These are phyloP conservation scores for Mortierella sp. DNA, from an alignment of 371 early-diverging fungal genomes.

Conservation along the genomic window DNA sequence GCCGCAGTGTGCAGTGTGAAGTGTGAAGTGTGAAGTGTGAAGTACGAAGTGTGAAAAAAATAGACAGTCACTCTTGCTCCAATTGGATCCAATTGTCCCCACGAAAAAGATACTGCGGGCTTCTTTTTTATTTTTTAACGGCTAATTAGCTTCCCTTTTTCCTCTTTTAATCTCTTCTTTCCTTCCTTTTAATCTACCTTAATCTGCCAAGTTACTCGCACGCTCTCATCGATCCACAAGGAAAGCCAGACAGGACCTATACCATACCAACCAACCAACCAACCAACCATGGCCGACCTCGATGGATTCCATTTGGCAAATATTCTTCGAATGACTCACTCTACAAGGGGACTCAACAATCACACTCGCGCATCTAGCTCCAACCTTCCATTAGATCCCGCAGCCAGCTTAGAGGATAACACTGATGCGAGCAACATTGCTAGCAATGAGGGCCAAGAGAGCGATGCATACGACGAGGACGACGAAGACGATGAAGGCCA, in stretches of 20 bases:
- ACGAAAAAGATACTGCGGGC: not conserved
- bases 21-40: too few species aligned
- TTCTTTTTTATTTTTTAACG: not conserved
- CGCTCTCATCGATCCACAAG: too few species aligned
- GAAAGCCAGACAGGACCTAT: too few species aligned
- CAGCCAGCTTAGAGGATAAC: not conserved
- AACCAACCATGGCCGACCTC: conserved; percentile 36
- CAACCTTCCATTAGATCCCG: not conserved
- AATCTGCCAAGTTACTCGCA: too few species aligned
- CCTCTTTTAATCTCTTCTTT: not conserved
- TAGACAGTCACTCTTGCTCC: conserved; percentile 8
- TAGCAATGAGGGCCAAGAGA: not conserved
- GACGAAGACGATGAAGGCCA: conserved; percentile 37
- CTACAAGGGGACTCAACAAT: not conserved
- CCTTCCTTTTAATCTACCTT: not conserved
- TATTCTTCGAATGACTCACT: conserved; percentile 37
- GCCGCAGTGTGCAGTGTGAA: not conserved
- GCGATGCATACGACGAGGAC: conserved; percentile 9
- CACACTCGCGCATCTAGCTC: not conserved
- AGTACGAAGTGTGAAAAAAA: not conserved
- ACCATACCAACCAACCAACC: not conserved
- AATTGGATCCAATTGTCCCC: conserved; percentile 1
- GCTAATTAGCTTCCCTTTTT: not conserved
- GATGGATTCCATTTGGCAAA: conserved; percentile 47
- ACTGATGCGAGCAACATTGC: not conserved